phyloP scores from a whole-genome alignment of 371 early-diverging fungal genomes.

The Rhizopus arrhizus region DNA sequence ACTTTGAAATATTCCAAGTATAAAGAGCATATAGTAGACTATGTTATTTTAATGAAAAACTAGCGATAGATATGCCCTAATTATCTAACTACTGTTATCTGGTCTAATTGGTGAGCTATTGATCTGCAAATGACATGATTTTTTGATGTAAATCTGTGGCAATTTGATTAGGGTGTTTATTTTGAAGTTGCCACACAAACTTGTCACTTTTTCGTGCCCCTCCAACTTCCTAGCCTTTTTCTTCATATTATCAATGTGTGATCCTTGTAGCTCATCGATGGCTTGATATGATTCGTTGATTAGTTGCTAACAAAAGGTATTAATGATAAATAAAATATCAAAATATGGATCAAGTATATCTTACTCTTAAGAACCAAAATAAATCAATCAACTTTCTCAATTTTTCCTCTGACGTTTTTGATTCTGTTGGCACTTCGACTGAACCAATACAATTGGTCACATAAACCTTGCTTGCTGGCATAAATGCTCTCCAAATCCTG shows the following conservation, averaged over 20 bases:
- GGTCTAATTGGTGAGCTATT: slow-evolving; percentile 22
- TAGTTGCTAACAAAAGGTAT: slow-evolving; percentile 25
- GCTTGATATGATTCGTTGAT: slow-evolving; percentile 25
- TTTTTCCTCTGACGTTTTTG: slow-evolving; percentile 28
- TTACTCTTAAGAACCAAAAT: slow-evolving; percentile 27
- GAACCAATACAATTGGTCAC: slow-evolving; percentile 23
- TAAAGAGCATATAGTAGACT: slow-evolving; percentile 25
- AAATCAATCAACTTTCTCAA: slow-evolving; percentile 26
- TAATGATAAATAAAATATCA: slow-evolving; percentile 25
- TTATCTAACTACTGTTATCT: slow-evolving; percentile 25
- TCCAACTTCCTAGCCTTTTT: slow-evolving; percentile 26
- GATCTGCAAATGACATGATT: slow-evolving; percentile 22
- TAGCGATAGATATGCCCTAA: slow-evolving; percentile 28
- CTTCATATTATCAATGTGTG: slow-evolving; percentile 29
- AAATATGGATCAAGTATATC: slow-evolving; percentile 27
- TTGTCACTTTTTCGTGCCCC: slow-evolving; percentile 19
- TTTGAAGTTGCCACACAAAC: slow-evolving; percentile 26
- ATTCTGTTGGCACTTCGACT: slow-evolving; percentile 25
- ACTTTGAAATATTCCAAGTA: slow-evolving; percentile 27
- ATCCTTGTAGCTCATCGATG: slow-evolving; percentile 23
- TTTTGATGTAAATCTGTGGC: slow-evolving; percentile 25
- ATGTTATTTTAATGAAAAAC: slow-evolving; percentile 25
- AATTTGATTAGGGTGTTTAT: slow-evolving; percentile 22
- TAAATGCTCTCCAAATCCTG: slow-evolving; percentile 24
- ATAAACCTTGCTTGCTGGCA: slow-evolving; percentile 25